phyloP scores from a whole-genome alignment of 2,329 filamentous ascomycete genomes.

The Rhynchosporium agropyri region DNA sequence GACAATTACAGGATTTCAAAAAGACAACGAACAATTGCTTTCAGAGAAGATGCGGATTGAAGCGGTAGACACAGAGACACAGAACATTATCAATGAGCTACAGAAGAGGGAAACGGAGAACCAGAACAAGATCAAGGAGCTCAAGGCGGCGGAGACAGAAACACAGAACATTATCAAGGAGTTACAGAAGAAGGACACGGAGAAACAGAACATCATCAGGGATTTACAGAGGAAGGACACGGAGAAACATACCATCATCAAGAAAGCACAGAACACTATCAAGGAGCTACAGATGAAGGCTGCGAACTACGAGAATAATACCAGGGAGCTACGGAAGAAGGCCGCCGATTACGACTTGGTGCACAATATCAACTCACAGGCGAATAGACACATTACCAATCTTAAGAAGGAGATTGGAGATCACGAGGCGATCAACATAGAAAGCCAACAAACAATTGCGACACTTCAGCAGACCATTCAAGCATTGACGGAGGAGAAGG shows the following conservation, averaged over 20 bases:
- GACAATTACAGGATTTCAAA: slow-evolving; percentile 9
- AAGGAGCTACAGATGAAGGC: not conserved
- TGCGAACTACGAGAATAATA: no score
- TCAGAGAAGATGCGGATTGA: slow-evolving; percentile 16
- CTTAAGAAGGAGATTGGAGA: slow-evolving; percentile 3
- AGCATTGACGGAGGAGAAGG: not conserved
- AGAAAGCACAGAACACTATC: not conserved
- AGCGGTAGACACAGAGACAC: slow-evolving; percentile 11
- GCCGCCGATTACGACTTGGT: slow-evolving; percentile 4
- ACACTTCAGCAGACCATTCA: slow-evolving; percentile 2
- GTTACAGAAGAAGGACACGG: not conserved
- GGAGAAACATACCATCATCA: not conserved
- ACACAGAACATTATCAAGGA: not conserved
- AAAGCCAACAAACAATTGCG: not conserved
- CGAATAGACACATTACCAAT: not conserved
- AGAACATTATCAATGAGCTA: not conserved
- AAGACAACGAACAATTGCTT: slow-evolving; percentile 14
- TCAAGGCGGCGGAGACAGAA: not conserved
- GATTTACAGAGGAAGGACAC: not conserved
- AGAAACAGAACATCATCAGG: not conserved
- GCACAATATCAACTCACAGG: slow-evolving; percentile 1
- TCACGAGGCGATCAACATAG: slow-evolving; percentile 5
- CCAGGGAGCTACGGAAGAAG: not conserved
- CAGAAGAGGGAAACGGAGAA: not conserved
- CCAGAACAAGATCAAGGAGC: not conserved